These are phyloP conservation scores for Spizellomyces sp. DNA, from an alignment of 192 early-diverging fungal genomes.

Conservation along the genomic window DNA sequence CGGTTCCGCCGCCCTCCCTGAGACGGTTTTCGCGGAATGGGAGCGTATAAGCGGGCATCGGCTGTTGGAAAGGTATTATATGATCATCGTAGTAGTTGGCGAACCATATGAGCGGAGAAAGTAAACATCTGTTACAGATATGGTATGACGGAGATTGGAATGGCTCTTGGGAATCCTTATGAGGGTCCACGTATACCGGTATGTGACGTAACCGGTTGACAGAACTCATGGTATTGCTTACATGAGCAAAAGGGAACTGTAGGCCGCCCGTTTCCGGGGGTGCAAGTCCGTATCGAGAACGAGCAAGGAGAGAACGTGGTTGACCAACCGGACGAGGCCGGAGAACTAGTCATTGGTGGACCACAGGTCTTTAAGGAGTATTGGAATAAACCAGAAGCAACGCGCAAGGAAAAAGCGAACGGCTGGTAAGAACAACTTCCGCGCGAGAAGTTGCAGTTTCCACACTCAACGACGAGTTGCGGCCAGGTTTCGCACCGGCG, in stretches of 20 bases:
- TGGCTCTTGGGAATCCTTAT: slow-evolving; percentile 75
- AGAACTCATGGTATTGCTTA: not conserved
- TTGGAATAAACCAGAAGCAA: slow-evolving; percentile 73
- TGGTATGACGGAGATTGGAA: slow-evolving; percentile 90
- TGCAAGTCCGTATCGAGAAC: slow-evolving; percentile 58
- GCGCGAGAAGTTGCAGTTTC: not conserved
- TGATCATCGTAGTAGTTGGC: not conserved
- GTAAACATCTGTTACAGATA: slow-evolving; percentile 36
- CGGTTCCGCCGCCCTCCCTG: slow-evolving; percentile 77
- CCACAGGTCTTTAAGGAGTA: slow-evolving; percentile 78
- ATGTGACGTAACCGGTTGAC: not conserved
- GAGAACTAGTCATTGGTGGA: slow-evolving; percentile 75
- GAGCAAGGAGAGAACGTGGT: slow-evolving; percentile 58
- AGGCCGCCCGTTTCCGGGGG: slow-evolving; percentile 73
- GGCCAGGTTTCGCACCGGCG: slow-evolving; percentile 74
- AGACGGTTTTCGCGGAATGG: slow-evolving; percentile 70
- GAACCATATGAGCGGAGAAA: not conserved
- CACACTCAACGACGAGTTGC: not conserved
- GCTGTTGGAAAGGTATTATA: slow-evolving; percentile 69
- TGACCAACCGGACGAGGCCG: slow-evolving; percentile 51
- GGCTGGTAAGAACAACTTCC: slow-evolving; percentile 66
- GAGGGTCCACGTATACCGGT: slow-evolving; percentile 33
- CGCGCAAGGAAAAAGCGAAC: slow-evolving; percentile 70
- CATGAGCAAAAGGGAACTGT: slow-evolving; percentile 57
- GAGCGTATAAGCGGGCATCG: slow-evolving; percentile 69